These are phyloP conservation scores for Dioscorea alata DNA, from an alignment of 106 monocot species.

Conservation along the genomic window DNA sequence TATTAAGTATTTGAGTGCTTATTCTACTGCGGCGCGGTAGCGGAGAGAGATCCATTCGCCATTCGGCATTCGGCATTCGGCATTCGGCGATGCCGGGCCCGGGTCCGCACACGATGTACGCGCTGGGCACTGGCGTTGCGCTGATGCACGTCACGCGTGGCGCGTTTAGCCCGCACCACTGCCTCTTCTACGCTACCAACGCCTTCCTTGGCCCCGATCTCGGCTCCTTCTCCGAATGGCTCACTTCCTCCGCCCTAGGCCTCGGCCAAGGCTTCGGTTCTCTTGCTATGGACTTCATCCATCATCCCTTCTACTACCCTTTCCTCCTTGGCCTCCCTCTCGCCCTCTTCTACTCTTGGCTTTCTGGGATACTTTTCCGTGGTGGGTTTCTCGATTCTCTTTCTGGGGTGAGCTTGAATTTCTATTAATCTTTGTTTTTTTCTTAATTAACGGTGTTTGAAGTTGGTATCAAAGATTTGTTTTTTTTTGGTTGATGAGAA, in stretches of 20 bases:
- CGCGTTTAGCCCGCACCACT: conserved; percentile 80
- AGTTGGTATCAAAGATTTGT: too few relatives aligned
- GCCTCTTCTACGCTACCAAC: conserved; percentile 74
- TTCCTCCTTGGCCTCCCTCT: conserved; percentile 73
- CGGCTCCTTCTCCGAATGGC: conserved; percentile 80
- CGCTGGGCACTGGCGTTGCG: conserved; percentile 48
- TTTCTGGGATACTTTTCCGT: conserved; percentile 36
- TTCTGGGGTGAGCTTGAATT: conserved; percentile 38
- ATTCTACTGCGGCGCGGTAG: too few relatives aligned
- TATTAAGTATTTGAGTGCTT: too few relatives aligned
- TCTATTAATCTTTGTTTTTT: background rate
- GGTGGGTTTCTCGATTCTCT: conserved; percentile 42
- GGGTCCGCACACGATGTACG: conserved; percentile 76
- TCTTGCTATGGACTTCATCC: conserved; percentile 42
- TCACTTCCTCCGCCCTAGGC: conserved; percentile 19
- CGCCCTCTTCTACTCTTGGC: conserved; percentile 49
- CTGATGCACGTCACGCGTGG: conserved; percentile 50
- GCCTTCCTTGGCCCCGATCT: conserved; percentile 91
- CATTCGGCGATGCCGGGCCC: conserved; percentile 78
- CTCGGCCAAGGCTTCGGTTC: conserved; percentile 31
- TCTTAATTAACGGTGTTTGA: background rate
- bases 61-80: too few relatives aligned
- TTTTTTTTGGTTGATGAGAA: conserved; percentile 1
- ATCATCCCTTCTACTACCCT: conserved; percentile 74
- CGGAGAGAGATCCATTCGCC: too few relatives aligned